phyloP scores from a whole-genome alignment of 2,329 filamentous ascomycete genomes.

The Diaporthe batatas region DNA sequence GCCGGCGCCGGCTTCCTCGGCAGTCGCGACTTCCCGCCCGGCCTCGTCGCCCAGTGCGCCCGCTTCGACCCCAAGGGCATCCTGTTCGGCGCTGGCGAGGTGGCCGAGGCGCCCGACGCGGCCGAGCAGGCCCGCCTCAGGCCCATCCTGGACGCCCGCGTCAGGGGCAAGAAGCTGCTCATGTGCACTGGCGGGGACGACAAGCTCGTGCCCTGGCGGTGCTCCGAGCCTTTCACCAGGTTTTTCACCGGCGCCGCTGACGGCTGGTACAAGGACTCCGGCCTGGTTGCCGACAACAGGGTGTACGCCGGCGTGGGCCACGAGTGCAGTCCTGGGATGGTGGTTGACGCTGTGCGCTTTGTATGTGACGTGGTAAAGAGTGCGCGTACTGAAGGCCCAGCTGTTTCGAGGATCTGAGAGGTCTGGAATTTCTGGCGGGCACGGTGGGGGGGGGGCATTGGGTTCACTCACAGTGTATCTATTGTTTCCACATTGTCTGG shows the following conservation, averaged over 20 bases:
- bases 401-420: slow-evolving; percentile 26
- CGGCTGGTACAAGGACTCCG: slow-evolving; percentile 67
- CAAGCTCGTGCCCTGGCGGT: slow-evolving; percentile 78
- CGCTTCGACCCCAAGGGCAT: slow-evolving; percentile 82
- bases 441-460: too few relatives aligned
- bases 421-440: neutral
- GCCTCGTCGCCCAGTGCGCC: slow-evolving; percentile 73
- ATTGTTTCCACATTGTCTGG: too few relatives aligned
- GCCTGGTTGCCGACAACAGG: slow-evolving; percentile 72
- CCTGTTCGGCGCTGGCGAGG: slow-evolving; percentile 68
- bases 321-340: slow-evolving; percentile 76
- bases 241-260: slow-evolving; percentile 69
- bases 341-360: slow-evolving; percentile 74
- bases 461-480: too few relatives aligned
- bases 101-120: slow-evolving; percentile 50
- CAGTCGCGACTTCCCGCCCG: slow-evolving; percentile 80
- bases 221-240: slow-evolving; percentile 70
- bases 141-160: slow-evolving; percentile 59
- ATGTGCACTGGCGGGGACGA: slow-evolving; percentile 76
- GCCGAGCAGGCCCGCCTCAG: slow-evolving; percentile 60
- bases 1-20: slow-evolving; percentile 77
- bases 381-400: slow-evolving; percentile 47
- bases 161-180: slow-evolving; percentile 75
- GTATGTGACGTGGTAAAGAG: slow-evolving; percentile 63
- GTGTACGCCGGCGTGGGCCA: slow-evolving; percentile 79